Percentiles rank a stretch among this genome's conserved stretches.
These are phyloP conservation scores for Fusarium cicatricum DNA, from an alignment of 2,329 filamentous ascomycete species.

Conservation along the genomic window DNA sequence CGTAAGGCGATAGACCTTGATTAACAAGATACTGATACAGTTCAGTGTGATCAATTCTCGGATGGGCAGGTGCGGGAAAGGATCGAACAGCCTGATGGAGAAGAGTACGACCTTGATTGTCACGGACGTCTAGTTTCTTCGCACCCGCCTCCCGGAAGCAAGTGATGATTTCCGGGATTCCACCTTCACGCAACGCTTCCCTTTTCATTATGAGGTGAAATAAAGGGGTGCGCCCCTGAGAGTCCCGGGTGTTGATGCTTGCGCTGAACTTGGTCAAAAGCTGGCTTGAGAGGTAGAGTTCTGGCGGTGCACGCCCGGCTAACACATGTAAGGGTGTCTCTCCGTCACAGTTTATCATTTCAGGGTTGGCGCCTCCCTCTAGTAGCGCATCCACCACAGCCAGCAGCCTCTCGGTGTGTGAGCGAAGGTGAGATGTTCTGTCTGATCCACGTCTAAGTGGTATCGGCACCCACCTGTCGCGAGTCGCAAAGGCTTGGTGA, in stretches of 20 bases:
- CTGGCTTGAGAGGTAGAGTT: not conserved
- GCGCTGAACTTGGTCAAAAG: conserved; percentile 13
- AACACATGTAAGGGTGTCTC: conserved; percentile 27
- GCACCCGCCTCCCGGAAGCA: conserved; percentile 10
- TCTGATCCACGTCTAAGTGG: too few relatives aligned
- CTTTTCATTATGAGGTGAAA: not conserved
- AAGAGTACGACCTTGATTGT: conserved; percentile 17
- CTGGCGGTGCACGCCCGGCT: not conserved
- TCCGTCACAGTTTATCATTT: conserved; percentile 8
- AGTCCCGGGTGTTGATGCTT: conserved; percentile 10
- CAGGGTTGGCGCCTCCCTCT: conserved; percentile 37
- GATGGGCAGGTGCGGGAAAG: not conserved
- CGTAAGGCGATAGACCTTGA: conserved; percentile 13
- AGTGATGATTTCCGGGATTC: too few relatives aligned
- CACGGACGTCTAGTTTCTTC: not conserved
- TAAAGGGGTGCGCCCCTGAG: conserved; percentile 16
- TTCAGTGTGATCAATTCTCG: not conserved
- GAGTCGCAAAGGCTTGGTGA: conserved; percentile 20
- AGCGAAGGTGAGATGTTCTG: not conserved
- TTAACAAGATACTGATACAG: conserved; percentile 17
- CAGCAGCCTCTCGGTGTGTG: not conserved
- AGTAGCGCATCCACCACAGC: conserved; percentile 10
- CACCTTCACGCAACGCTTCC: too few relatives aligned
- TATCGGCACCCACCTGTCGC: too few relatives aligned
- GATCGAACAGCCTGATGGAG: conserved; percentile 18